Base-by-base conservation (phyloP, 306 rosid species). In the Arachis hypogaea region DNA sequence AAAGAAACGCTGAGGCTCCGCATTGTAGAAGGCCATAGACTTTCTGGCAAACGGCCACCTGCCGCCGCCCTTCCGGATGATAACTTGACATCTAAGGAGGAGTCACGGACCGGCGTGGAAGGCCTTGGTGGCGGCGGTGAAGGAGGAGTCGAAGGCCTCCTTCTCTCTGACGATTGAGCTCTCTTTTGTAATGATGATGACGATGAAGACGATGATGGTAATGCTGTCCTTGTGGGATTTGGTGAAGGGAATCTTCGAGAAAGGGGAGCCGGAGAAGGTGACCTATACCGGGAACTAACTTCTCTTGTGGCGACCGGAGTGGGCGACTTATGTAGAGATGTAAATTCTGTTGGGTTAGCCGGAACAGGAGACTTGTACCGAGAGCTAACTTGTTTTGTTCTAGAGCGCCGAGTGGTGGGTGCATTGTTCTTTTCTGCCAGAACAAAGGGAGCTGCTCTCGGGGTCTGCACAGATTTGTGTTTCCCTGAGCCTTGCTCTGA, bases 1-100 rank as follows among this genome's bases (percentile, higher is more conserved):
- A 92, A 92, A 7, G 98, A 92, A 55, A 90, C 98, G n/a, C 91
- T 90, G 85, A 92, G 78, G 71, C 98, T 92, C 28, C 98, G 79
- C 98, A 92, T 92, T 6, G 96, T 92, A 59, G 98, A 92, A 50
- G 98, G 98, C 98, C 98, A 92, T 83, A 92, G 78, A 70, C 94
- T 54, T 29, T 92, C 98, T 0, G 84, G 85, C 65, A 73, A n/a
- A 44, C 96, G 87, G 54, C 84, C 80, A 5, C 82, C 65, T 33
- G 38, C 38, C 2, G 69, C 56, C 46, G 38, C 46, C 78, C 82
- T 86, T 76, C 83, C 78, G 7, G 90, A 72, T 4, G 85, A 54
- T 57, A 77, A 65, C 47, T 78, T 82, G 56, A 71, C 74, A 77
- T 88, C 89, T 7, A 75, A 76, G 22, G 84, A 66, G n/a, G 91